Base-by-base conservation (phyloP, 768 basidiomycete species). In the Lactifluus rugatus region DNA sequence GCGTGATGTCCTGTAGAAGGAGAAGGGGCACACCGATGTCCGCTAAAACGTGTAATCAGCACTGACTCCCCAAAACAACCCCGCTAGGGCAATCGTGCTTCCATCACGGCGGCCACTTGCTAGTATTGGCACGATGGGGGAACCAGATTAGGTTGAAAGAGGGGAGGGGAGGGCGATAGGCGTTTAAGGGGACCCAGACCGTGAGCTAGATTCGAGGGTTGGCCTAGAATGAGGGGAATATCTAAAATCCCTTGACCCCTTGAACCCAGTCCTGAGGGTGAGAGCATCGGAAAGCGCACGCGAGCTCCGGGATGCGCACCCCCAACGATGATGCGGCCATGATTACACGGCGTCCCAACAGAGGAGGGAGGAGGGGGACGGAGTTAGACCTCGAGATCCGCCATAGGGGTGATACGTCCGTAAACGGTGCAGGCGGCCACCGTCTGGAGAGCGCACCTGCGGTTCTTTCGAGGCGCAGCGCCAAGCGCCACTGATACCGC, bases 401-500 rank as follows among this genome's bases (percentile, higher is more conserved):
- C 53, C 37, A 46, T 3, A 28, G 23, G 58, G 49, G 44, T 31
- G 16, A 49, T 54, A 32, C 23, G 39, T 34, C 46, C 52, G 19
- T 25, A 25, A 28, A 21, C 19, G 47, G 13, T 34, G 13, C 39
- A 48, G 25, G 44, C 39, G 48, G 32, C 48, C 36, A 54, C 42
- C 53, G 36, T 54, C 58, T n/a, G 31, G 26, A 47, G 54, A 48
- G 52, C 34, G n/a, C n/a, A 37, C 58, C 41, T 47, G 48, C 58
- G 58, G 58, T 54, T 54, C 58, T 23, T 44, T 41, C 48, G 48
- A 59, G 48, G 53, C 53, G 53, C 41, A n/a, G n/a, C n/a, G n/a
- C n/a, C n/a, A 10, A 50, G 58, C 58, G 58, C 58, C 58, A 59
- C 58, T 23, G 52, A 59, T 42, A 41, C 53, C 52, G 17, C 28